Conservation (phyloP, 2,329 filamentous ascomycete genomes). For the Aspergillus sergii region DNA sequence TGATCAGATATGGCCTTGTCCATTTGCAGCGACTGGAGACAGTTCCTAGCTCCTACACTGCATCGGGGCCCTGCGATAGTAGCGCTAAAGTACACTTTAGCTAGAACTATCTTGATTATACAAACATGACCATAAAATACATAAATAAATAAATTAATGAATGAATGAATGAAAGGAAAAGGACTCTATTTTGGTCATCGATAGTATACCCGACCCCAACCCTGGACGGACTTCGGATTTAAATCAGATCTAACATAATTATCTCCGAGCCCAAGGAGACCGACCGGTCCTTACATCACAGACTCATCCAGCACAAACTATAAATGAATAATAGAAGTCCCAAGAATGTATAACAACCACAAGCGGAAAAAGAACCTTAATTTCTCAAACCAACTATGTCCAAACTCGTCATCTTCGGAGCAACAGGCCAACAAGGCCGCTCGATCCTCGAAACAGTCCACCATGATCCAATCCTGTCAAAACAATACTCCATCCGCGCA, state of each 20-base stretch:
- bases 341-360: neutral
- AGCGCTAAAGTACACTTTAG: too few species aligned
- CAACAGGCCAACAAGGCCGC: conserved; percentile 64
- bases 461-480: conserved; percentile 46
- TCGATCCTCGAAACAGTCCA: conserved; percentile 54
- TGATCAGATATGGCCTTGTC: too few species aligned
- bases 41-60: too few species aligned
- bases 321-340: neutral
- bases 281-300: neutral
- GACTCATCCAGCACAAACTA: neutral
- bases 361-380: neutral
- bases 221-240: neutral
- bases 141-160: too few species aligned
- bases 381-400: conserved; percentile 18
- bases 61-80: too few species aligned
- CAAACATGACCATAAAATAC: too few species aligned
- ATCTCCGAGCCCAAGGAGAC: neutral
- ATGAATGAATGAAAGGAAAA: too few species aligned
- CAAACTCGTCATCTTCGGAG: conserved; percentile 56
- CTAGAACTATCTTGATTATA: neutral
- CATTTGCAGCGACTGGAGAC: too few species aligned
- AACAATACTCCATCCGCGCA: conserved; percentile 56
- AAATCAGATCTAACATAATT: neutral
- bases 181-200: neutral
- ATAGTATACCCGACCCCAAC: neutral